Percentiles rank a stretch among this genome's conserved stretches.
Conservation (phyloP, 495 filamentous ascomycete species). For the Aspergillus olivimuriae region DNA sequence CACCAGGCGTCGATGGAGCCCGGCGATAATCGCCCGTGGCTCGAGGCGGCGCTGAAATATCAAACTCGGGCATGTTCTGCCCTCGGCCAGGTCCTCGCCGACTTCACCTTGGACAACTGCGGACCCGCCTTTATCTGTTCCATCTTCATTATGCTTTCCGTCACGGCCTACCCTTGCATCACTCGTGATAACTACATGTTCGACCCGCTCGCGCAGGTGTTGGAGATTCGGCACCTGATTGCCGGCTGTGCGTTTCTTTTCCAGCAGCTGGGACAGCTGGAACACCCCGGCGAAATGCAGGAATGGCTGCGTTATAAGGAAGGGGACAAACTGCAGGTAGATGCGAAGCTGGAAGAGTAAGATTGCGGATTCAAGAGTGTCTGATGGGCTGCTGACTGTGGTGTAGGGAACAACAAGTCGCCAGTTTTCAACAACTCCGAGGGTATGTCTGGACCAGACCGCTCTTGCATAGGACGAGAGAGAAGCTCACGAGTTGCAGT, state of each 20-base stretch:
- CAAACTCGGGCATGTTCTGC: conserved; percentile 32
- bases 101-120: conserved; percentile 19
- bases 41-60: conserved; percentile 29
- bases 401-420: conserved; percentile 8
- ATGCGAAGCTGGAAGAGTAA: conserved; percentile 11
- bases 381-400: too few relatives aligned
- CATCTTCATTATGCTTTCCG: conserved; percentile 34
- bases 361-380: too few relatives aligned
- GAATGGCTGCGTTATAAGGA: conserved; percentile 23
- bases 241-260: conserved; percentile 32
- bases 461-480: not conserved
- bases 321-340: conserved; percentile 7
- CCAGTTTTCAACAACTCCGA: conserved; percentile 9
- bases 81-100: conserved; percentile 22
- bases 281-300: conserved; percentile 18
- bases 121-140: conserved; percentile 36
- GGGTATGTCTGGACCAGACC: conserved; percentile 7
- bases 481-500: conserved; percentile 6
- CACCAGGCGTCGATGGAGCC: conserved; percentile 36
- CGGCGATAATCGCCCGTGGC: conserved; percentile 23
- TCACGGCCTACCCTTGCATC: conserved; percentile 29
- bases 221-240: conserved; percentile 30
- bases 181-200: conserved; percentile 20
- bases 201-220: conserved; percentile 25
- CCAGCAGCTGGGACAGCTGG: conserved; percentile 17